Conservation (phyloP, 2,329 filamentous ascomycete genomes). For the Salinomyces thailandicus region DNA sequence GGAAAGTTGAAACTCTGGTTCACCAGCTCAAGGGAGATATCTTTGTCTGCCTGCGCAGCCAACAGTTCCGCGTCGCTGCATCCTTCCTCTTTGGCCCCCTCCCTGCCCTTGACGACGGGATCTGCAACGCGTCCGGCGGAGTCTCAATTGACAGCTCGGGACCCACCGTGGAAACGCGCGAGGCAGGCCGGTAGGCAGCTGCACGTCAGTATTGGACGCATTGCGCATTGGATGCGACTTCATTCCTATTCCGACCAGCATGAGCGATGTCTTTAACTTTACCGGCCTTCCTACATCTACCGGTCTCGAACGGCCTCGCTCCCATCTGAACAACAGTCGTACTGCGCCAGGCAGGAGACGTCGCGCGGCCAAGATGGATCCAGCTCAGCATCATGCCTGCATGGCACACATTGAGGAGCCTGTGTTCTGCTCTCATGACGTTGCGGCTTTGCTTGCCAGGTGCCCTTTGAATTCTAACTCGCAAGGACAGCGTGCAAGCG, state of each 20-base stretch:
- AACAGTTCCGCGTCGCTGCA: constrained; percentile 1
- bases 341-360: constrained; percentile 9
- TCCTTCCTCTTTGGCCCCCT: neutral
- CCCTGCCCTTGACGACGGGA: constrained; percentile 4
- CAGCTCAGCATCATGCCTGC: constrained; percentile 14
- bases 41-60: neutral
- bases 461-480: no score
- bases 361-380: constrained; percentile 10
- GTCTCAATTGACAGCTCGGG: constrained; percentile 6
- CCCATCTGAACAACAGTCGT: constrained; percentile 3
- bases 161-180: constrained; percentile 2
- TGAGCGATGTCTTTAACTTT: constrained; percentile 18
- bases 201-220: neutral
- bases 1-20: constrained; percentile 4
- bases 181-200: constrained; percentile 3
- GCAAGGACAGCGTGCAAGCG: no score
- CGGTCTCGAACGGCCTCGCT: neutral
- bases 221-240: neutral
- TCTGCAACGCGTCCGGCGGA: no score
- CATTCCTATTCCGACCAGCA: neutral
- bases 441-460: constrained; percentile 11
- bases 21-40: neutral
- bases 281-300: constrained; percentile 12
- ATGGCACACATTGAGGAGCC: constrained; percentile 21
- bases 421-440: constrained; percentile 16